A percentile compares a stretch with the other conserved stretches of the same genome.
Conservation (phyloP, 106 monocot genomes). For the Apostasia shenzhenica region DNA sequence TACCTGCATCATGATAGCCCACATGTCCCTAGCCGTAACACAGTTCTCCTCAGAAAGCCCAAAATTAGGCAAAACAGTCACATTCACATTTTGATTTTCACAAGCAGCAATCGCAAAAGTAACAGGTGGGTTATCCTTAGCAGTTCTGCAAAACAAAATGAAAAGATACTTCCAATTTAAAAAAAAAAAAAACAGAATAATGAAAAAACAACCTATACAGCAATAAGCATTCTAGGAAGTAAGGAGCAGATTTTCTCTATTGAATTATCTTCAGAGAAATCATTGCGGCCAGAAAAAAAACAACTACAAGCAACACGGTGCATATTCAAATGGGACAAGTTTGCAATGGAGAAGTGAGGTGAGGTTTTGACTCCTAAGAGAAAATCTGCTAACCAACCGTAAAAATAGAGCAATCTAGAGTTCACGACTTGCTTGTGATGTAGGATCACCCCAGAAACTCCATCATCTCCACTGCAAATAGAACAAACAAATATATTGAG, state of each 20-base stretch:
- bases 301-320: background rate
- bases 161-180: background rate
- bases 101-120: constrained; percentile 97
- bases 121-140: constrained; percentile 92
- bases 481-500: constrained; percentile 9
- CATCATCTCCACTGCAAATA: constrained; percentile 77
- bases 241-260: background rate
- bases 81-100: constrained; percentile 98
- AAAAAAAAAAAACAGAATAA: too few relatives aligned
- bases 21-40: constrained; percentile 85
- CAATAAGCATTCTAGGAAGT: background rate
- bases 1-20: constrained; percentile 85
- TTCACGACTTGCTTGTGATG: constrained; percentile 88
- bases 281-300: background rate
- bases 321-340: background rate
- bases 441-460: constrained; percentile 94
- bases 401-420: constrained; percentile 35
- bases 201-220: too few relatives aligned
- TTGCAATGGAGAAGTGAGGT: background rate
- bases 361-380: constrained; percentile 18
- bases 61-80: constrained; percentile 89
- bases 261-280: background rate
- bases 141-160: constrained; percentile 54
- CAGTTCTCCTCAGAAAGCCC: constrained; percentile 52
- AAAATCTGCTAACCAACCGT: constrained; percentile 36